Evolutionary conservation across 345 rosid species (phyloP), one percentile per base, ranked within the genome.

Genomic region (Euphorbia lathyris): DNA sequence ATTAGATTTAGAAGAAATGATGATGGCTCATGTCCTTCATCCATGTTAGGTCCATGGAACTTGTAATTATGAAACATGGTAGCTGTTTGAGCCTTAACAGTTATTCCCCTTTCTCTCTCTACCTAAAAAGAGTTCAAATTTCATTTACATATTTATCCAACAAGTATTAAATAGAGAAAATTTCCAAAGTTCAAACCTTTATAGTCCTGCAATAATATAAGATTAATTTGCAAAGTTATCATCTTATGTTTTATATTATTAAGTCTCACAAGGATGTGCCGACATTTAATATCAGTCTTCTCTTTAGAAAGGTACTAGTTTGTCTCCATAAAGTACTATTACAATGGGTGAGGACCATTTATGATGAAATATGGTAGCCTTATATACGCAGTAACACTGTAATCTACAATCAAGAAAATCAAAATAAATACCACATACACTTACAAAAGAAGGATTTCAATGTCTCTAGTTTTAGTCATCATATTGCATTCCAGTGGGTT

Each of bases 101-200:
- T 95, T 43, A 92, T 92, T 76, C 99, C 99, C 76, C 97, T 88
- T 81, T 94, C 98, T 73, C 98, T 94, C 86, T 94, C 99, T 62
- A 94, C 97, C 97, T 94, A 84, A 51, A 61, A 47, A 72, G 58
- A 69, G 72, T 48, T 63, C 65, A 67, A 67, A 60, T 59, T 23
- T 12, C 40, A 52, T 57, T 19, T 19, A 40, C 48, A 56, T 32
- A 43, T 19, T 19, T 19, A 57, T 16, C 1, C 23, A 58, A 42
- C 8, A 51, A 17, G 23, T 45, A 29, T 29, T 19, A 17, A 19
- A 25, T 29, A 27, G 29, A 43, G 1, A 11, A 36, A 30, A 32
- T n/a, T 17, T 23, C 17, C 25, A 51, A 43, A 36, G 27, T 36
- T n/a, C 1, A 61, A 32, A 34, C 25, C 26, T n/a, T 61, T 38